These are phyloP conservation scores for Thyridium curvatum DNA, from an alignment of 2,329 filamentous ascomycete genomes.

Conservation along the genomic window DNA sequence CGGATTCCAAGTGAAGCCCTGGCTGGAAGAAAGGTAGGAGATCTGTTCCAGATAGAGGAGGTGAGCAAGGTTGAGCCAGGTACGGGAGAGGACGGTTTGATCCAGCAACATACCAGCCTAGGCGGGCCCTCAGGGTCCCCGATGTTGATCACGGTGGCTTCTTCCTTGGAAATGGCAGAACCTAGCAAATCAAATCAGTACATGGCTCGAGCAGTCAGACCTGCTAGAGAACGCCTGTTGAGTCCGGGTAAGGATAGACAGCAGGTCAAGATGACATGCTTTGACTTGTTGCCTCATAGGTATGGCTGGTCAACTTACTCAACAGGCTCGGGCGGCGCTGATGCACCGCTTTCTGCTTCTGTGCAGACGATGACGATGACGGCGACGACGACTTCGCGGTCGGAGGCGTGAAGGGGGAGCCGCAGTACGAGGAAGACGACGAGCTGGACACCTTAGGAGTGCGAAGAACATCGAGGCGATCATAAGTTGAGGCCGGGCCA, in stretches of 20 bases:
- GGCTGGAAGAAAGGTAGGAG: slow-evolving; percentile 71
- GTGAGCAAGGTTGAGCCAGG: slow-evolving; percentile 11
- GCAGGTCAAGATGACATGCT: too few relatives aligned
- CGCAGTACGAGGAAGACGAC: slow-evolving; percentile 51
- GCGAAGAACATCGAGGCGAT: slow-evolving; percentile 5
- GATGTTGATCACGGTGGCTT: slow-evolving; percentile 77
- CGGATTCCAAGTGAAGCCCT: slow-evolving; percentile 81
- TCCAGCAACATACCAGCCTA: slow-evolving; percentile 51
- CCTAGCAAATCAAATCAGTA: slow-evolving; percentile 42
- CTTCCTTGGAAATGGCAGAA: slow-evolving; percentile 63
- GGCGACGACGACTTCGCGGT: slow-evolving; percentile 33
- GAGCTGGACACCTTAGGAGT: slow-evolving; percentile 27
- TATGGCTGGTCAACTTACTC: slow-evolving; percentile 43
- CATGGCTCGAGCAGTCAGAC: too few relatives aligned
- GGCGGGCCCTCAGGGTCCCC: slow-evolving; percentile 68
- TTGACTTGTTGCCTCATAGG: too few relatives aligned
- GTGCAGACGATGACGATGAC: slow-evolving; percentile 31
- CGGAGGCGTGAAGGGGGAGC: slow-evolving; percentile 41
- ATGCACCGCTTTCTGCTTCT: slow-evolving; percentile 39
- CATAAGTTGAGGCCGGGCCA: slow-evolving; percentile 9
- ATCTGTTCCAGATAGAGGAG: slow-evolving; percentile 45
- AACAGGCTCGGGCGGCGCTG: slow-evolving; percentile 55
- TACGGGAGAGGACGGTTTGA: background rate
- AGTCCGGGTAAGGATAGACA: too few relatives aligned
- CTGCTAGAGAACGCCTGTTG: too few relatives aligned